phyloP scores from a whole-genome alignment of 2,329 filamentous ascomycete genomes.

The Xylaria sp. region DNA sequence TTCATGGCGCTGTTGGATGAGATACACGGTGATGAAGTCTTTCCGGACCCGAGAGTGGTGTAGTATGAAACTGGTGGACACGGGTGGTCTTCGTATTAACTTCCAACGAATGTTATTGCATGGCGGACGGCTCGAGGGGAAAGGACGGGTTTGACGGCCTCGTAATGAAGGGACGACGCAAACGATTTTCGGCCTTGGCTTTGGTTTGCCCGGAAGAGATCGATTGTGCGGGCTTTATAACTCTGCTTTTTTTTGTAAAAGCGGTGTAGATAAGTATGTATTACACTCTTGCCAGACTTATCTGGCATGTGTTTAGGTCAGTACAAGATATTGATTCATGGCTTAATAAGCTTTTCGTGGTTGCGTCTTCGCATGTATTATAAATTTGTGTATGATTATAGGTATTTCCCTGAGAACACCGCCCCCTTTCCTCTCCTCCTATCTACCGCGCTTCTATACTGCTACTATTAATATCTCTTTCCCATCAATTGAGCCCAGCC shows the following conservation, averaged over 20 bases:
- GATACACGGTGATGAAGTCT: slow-evolving; percentile 43
- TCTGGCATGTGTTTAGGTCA: background rate
- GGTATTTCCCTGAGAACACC: too few relatives aligned
- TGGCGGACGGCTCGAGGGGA: background rate
- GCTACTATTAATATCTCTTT: too few relatives aligned
- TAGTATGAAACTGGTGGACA: background rate
- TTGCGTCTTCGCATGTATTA: too few relatives aligned
- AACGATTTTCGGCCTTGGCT: background rate
- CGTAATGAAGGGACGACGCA: background rate
- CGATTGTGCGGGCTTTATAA: background rate
- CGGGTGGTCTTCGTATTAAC: background rate
- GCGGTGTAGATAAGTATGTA: background rate
- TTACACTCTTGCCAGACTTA: background rate
- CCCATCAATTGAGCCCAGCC: too few relatives aligned
- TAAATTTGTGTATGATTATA: too few relatives aligned
- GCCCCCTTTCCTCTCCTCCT: too few relatives aligned
- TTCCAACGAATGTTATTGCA: background rate
- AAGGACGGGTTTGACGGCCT: background rate
- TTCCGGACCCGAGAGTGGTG: background rate
- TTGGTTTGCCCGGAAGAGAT: background rate
- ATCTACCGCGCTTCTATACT: too few relatives aligned
- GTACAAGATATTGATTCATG: too few relatives aligned
- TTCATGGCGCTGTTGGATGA: slow-evolving; percentile 49
- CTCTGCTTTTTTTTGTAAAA: background rate
- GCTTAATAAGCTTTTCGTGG: background rate